Evolutionary conservation across 78 protist genomes (phyloP).

Genomic region (Dictyostelium firmibasis): DNA sequence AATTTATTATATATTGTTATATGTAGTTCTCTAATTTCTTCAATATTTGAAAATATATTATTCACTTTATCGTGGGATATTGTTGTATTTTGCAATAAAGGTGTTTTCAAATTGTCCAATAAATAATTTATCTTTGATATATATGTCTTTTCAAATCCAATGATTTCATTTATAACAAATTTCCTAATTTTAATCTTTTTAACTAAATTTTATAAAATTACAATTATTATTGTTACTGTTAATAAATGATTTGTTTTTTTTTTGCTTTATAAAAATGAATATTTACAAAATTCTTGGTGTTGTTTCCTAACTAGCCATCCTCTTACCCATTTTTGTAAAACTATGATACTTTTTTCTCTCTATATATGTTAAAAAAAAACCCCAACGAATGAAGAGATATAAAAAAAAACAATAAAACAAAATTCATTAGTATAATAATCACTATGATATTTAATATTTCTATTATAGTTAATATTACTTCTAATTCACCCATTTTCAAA

Average conservation of each 20-base stretch:
- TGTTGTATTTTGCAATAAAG: not conserved
- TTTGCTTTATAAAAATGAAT: not conserved
- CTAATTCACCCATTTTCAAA: not conserved
- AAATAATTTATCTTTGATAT: conserved; percentile 34
- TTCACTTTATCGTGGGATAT: conserved; percentile 30
- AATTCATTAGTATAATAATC: no score
- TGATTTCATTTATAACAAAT: conserved; percentile 67
- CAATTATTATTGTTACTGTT: no score
- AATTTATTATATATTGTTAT: not conserved
- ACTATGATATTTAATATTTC: not conserved
- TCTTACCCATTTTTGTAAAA: conserved; percentile 47
- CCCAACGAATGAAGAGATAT: not conserved
- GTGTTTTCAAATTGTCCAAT: conserved; percentile 31
- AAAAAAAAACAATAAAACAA: no score
- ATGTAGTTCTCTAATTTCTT: conserved; percentile 48
- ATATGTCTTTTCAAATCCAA: conserved; percentile 48
- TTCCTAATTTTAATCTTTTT: conserved; percentile 46
- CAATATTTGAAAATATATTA: conserved; percentile 53
- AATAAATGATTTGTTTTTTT: not conserved
- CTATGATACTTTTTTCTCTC: conserved; percentile 2
- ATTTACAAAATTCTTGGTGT: conserved; percentile 63
- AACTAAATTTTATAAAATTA: not conserved
- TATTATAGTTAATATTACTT: not conserved
- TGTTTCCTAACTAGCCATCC: conserved; percentile 62
- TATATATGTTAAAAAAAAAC: not conserved